phyloP scores from a whole-genome alignment of 345 rosid species.

The Citrus mangshanensis region DNA sequence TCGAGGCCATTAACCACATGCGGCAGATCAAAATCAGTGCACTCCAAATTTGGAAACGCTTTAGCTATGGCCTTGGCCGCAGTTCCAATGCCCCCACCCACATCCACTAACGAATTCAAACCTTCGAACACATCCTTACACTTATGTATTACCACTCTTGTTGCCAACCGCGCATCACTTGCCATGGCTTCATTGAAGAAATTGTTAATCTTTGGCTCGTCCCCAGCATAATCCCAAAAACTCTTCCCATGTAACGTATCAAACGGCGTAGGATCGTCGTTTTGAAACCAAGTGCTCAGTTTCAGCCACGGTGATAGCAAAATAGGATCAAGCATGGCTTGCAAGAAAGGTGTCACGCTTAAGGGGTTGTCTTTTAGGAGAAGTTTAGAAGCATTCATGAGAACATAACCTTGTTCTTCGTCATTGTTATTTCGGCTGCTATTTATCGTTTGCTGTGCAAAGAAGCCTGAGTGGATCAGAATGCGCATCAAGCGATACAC shows the following conservation, averaged over 20 bases:
- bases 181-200: background rate
- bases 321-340: slow-evolving; percentile 18
- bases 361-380: slow-evolving; percentile 31
- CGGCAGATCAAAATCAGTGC: slow-evolving; percentile 40
- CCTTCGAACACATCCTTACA: slow-evolving; percentile 27
- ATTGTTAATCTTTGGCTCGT: slow-evolving; percentile 15
- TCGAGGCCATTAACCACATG: slow-evolving; percentile 29
- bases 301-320: slow-evolving; percentile 23
- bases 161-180: slow-evolving; percentile 19
- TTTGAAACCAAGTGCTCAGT: slow-evolving; percentile 32
- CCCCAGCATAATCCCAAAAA: slow-evolving; percentile 14
- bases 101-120: slow-evolving; percentile 33
- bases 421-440: background rate
- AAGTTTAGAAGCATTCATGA: slow-evolving; percentile 19
- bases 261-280: slow-evolving; percentile 25
- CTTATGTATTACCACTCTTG: slow-evolving; percentile 14
- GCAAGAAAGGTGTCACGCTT: slow-evolving; percentile 27
- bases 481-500: too few species aligned
- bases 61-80: slow-evolving; percentile 26
- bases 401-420: slow-evolving; percentile 15
- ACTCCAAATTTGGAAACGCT: slow-evolving; percentile 19
- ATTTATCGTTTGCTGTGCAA: too few species aligned
- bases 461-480: too few species aligned
- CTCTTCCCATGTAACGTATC: slow-evolving; percentile 28
- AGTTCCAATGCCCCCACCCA: slow-evolving; percentile 43